A percentile compares a stretch with the other conserved stretches of the same genome.
phyloP scores from a whole-genome alignment of 148 eudicot species.

The Cornus suecica region DNA sequence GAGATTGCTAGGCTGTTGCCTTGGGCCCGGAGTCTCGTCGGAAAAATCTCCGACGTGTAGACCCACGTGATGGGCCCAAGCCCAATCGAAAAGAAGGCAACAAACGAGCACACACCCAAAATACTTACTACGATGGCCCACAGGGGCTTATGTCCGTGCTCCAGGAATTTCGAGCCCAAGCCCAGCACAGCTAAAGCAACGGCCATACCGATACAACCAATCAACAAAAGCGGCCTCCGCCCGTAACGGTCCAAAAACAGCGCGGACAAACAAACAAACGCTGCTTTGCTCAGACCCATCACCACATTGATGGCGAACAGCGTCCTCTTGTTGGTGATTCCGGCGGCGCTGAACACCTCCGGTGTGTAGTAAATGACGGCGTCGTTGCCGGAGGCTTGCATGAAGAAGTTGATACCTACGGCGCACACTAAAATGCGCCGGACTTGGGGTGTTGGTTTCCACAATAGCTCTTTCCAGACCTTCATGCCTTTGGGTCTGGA shows the following conservation, averaged over 20 bases:
- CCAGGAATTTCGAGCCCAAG: slow-evolving; percentile 62
- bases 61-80: slow-evolving; percentile 98
- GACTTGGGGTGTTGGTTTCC: slow-evolving; percentile 43
- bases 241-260: slow-evolving; percentile 69
- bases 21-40: slow-evolving; percentile 75
- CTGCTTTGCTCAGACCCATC: slow-evolving; percentile 79
- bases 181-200: slow-evolving; percentile 53
- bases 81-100: slow-evolving; percentile 87
- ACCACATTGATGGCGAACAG: slow-evolving; percentile 73
- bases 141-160: slow-evolving; percentile 47
- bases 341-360: slow-evolving; percentile 78
- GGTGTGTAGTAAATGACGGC: slow-evolving; percentile 94
- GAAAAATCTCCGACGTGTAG: slow-evolving; percentile 93
- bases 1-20: slow-evolving; percentile 77
- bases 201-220: slow-evolving; percentile 73
- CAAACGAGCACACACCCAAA: slow-evolving; percentile 71
- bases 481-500: slow-evolving; percentile 47
- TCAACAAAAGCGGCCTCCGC: slow-evolving; percentile 68
- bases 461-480: slow-evolving; percentile 73
- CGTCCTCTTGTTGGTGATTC: slow-evolving; percentile 41
- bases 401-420: slow-evolving; percentile 86
- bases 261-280: slow-evolving; percentile 69
- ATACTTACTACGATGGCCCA: slow-evolving; percentile 79
- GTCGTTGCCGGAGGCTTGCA: slow-evolving; percentile 96
- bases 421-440: slow-evolving; percentile 69